Conservation (phyloP, 345 rosid species). For the Pistacia integerrima region DNA sequence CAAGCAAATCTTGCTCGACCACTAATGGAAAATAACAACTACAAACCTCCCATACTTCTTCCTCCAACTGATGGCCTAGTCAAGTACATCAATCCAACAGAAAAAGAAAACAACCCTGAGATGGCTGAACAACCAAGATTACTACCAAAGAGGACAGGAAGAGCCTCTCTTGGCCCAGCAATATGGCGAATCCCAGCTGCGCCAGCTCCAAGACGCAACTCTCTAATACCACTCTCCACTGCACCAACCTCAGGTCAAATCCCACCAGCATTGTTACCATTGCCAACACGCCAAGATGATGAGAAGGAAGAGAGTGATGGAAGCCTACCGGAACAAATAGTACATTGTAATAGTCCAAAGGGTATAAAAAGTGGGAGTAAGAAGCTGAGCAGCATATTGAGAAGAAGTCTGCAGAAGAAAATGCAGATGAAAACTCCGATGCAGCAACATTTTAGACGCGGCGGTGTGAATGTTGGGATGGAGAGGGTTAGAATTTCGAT, state of each 20-base stretch:
- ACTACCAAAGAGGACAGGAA: constrained; percentile 69
- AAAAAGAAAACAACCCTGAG: constrained; percentile 88
- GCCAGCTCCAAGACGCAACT: constrained; percentile 72
- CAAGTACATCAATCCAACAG: constrained; percentile 48
- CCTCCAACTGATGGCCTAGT: constrained; percentile 35
- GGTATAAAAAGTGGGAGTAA: constrained; percentile 43
- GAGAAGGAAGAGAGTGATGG: constrained; percentile 43
- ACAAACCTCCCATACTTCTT: constrained; percentile 37
- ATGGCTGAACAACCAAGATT: constrained; percentile 51
- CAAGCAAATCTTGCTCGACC: constrained; percentile 36
- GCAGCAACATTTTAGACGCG: constrained; percentile 69
- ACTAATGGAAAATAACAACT: constrained; percentile 40
- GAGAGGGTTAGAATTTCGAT: constrained; percentile 84
- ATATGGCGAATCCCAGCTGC: constrained; percentile 36
- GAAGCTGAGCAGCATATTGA: constrained; percentile 54
- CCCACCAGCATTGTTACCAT: constrained; percentile 27
- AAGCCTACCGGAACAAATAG: constrained; percentile 48
- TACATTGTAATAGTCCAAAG: constrained; percentile 56
- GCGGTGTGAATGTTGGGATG: constrained; percentile 81
- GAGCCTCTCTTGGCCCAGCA: constrained; percentile 67
- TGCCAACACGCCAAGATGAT: constrained; percentile 30
- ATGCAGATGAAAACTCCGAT: constrained; percentile 50
- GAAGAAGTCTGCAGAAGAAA: constrained; percentile 82
- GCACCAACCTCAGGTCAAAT: constrained; percentile 31
- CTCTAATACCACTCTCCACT: constrained; percentile 67